phyloP scores from a whole-genome alignment of 371 early-diverging fungal species.

The Saksenaea oblongispora region DNA sequence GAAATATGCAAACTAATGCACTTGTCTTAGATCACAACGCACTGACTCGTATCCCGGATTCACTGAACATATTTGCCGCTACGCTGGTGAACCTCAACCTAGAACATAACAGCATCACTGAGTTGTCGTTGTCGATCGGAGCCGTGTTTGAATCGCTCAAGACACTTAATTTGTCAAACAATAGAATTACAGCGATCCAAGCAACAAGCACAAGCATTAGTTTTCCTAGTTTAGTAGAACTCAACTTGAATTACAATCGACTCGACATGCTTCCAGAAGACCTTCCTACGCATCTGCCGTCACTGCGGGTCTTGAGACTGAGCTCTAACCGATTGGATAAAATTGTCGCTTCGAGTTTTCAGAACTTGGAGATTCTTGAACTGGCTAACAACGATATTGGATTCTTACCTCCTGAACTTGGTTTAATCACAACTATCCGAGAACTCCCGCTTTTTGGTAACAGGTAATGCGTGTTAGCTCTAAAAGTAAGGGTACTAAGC shows the following conservation, averaged over 20 bases:
- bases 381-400: slow-evolving; percentile 64
- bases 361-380: slow-evolving; percentile 52
- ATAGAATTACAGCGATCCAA: slow-evolving; percentile 40
- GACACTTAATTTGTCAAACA: slow-evolving; percentile 55
- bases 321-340: slow-evolving; percentile 54
- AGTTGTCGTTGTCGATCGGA: slow-evolving; percentile 35
- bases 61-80: slow-evolving; percentile 22
- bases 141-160: slow-evolving; percentile 44
- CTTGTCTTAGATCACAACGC: slow-evolving; percentile 41
- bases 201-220: slow-evolving; percentile 2
- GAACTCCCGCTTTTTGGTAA: slow-evolving; percentile 63
- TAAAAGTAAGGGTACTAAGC: background rate
- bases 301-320: slow-evolving; percentile 44
- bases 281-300: slow-evolving; percentile 45
- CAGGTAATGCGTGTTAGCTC: slow-evolving; percentile 18
- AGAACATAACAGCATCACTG: slow-evolving; percentile 52
- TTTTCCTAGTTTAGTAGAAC: slow-evolving; percentile 51
- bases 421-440: slow-evolving; percentile 47
- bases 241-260: slow-evolving; percentile 46
- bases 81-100: slow-evolving; percentile 51
- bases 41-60: slow-evolving; percentile 39
- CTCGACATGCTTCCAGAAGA: slow-evolving; percentile 45
- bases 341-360: slow-evolving; percentile 47
- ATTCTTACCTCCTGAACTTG: slow-evolving; percentile 61
- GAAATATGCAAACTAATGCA: background rate